Base-by-base conservation (phyloP, 495 filamentous ascomycete species). In the Aspergillus indologenus region DNA sequence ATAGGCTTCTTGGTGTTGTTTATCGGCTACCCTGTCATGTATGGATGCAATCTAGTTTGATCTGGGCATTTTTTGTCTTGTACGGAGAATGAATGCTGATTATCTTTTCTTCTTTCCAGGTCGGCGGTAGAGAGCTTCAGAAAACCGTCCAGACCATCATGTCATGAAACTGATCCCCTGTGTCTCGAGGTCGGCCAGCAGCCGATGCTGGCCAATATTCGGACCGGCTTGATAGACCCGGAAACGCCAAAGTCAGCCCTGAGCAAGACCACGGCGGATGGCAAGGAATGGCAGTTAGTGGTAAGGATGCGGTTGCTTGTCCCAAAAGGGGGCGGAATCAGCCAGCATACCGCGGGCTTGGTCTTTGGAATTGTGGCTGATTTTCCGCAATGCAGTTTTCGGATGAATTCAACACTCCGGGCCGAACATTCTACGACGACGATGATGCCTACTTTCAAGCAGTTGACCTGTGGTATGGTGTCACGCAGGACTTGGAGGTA, bases 401-500 rank as follows among this genome's bases (percentile, higher is more conserved):
- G 1, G 89, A 92, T 58, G 89, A 91, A 62, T 92, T 92, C 66
- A 89, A 90, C 59, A 81, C 68, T 17, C 80, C 83, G 49, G 86
- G 87, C 11, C 79, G 89, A 48, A 87, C 85, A 5, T 91, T 92
- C 64, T 92, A 88, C 65, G 80, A 83, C 43, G 85, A 81, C 20
- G 89, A 92, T 64, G 89, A 91, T 64, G 82, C 89, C 0, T 91
- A 81, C 65, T 90, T 83, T 65, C 78, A 85, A 67, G 89, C 77
- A 2, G 81, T 90, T 45, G 84, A 92, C 67, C 63, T 90, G n/a
- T 90, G 89, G 87, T 92, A 91, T 68, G 88, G 88, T 61, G 87
- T 88, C 49, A 91, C 88, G 3, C 76, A 84, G 63, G 88, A 92
- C 77, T 69, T 90, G 43, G 88, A 91, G 77, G 82, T 84, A 52